Evolutionary conservation across 2,329 filamentous ascomycete genomes (phyloP).

Genomic region (Tolypocladium tropicale): DNA sequence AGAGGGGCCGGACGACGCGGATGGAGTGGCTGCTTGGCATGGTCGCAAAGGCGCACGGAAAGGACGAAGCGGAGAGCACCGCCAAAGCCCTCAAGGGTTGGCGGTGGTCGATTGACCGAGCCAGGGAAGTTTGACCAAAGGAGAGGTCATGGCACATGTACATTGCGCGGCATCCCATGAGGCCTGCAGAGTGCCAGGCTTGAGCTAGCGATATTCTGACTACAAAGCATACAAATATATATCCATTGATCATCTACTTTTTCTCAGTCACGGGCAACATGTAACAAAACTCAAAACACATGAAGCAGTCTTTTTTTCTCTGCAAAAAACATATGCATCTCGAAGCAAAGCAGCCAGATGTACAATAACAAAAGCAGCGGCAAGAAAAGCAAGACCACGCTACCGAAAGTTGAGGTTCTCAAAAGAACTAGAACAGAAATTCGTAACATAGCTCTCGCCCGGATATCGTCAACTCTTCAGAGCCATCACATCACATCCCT

Average conservation of each 20-base stretch:
- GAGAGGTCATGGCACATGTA: background rate
- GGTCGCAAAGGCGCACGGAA: constrained; percentile 10
- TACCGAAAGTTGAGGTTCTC: too few relatives aligned
- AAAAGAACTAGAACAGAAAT: too few relatives aligned
- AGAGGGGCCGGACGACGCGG: constrained; percentile 19
- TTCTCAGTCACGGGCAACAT: too few relatives aligned
- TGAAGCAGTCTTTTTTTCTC: too few relatives aligned
- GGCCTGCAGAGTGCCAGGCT: background rate
- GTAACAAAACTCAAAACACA: too few relatives aligned
- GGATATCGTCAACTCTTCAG: background rate
- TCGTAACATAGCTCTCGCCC: background rate
- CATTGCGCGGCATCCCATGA: background rate
- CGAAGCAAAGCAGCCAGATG: background rate
- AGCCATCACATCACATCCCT: background rate
- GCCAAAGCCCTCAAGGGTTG: constrained; percentile 11
- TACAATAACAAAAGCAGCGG: background rate
- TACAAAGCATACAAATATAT: background rate
- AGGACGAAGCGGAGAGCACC: constrained; percentile 8
- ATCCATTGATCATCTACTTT: background rate
- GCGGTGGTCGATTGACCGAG: constrained; percentile 10
- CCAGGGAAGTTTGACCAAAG: too few relatives aligned
- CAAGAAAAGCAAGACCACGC: too few relatives aligned
- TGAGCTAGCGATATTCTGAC: background rate
- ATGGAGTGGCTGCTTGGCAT: constrained; percentile 19
- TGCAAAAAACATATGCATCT: background rate